These are phyloP conservation scores for Cyphellophora attinorum DNA, from an alignment of 2,329 filamentous ascomycete genomes.

Conservation along the genomic window DNA sequence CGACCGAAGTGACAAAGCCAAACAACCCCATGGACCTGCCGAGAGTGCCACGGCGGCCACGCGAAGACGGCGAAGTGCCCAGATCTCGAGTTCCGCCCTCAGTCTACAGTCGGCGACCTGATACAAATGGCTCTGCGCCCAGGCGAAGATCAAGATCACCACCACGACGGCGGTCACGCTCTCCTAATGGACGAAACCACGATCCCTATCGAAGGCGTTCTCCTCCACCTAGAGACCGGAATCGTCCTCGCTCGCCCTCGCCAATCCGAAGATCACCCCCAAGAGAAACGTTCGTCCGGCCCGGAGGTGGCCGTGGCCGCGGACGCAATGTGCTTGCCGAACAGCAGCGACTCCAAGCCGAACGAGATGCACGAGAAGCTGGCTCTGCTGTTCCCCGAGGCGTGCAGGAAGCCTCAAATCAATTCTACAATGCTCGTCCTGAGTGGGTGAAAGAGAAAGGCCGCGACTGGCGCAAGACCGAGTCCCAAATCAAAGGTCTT, in stretches of 20 bases:
- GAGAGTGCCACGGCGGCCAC: constrained; percentile 13
- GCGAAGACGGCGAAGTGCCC: constrained; percentile 16
- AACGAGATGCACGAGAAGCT: constrained; percentile 27
- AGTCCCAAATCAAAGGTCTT: constrained; percentile 89
- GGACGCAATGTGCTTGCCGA: constrained; percentile 31
- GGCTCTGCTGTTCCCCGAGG: constrained; percentile 37
- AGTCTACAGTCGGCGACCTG: constrained; percentile 14
- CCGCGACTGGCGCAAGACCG: constrained; percentile 86
- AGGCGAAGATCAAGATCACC: constrained; percentile 13
- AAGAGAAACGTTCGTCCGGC: constrained; percentile 32
- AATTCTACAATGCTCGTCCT: constrained; percentile 94
- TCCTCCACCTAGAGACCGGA: constrained; percentile 25
- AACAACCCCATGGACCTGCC: constrained; percentile 14
- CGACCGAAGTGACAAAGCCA: constrained; percentile 8
- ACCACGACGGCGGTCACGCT: constrained; percentile 22
- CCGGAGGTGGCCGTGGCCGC: constrained; percentile 37
- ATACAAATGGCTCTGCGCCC: constrained; percentile 19
- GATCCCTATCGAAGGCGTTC: constrained; percentile 19
- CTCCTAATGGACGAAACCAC: constrained; percentile 7
- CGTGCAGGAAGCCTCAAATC: constrained; percentile 75
- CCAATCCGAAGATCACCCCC: constrained; percentile 31
- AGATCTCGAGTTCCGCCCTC: constrained; percentile 9
- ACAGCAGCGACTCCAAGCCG: constrained; percentile 26
- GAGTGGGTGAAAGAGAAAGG: constrained; percentile 86
- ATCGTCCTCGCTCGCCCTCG: constrained; percentile 23